These are phyloP conservation scores for Blastosporella zonata DNA, from an alignment of 1,284 basidiomycete genomes.

Conservation along the genomic window DNA sequence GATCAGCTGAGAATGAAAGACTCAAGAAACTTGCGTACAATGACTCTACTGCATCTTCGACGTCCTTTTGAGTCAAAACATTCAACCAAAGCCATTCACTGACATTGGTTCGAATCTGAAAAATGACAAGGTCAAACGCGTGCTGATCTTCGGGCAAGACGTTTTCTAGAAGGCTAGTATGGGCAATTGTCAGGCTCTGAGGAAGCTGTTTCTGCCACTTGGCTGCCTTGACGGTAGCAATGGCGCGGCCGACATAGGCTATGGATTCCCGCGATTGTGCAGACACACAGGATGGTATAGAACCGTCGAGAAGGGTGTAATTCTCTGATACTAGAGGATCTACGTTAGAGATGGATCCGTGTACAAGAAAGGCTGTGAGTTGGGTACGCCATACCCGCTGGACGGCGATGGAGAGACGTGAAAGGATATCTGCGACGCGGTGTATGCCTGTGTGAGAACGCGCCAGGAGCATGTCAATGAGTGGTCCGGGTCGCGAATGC, in stretches of 20 bases:
- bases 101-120: conserved; percentile 67
- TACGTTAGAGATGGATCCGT: conserved; percentile 61
- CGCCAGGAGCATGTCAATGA: conserved; percentile 72
- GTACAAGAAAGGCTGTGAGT: conserved; percentile 73
- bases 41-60: conserved; percentile 53
- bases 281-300: conserved; percentile 75
- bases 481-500: conserved; percentile 66
- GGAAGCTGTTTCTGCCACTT: conserved; percentile 78
- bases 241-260: conserved; percentile 82
- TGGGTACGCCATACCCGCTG: conserved; percentile 79
- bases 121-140: conserved; percentile 70
- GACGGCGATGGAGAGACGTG: conserved; percentile 65
- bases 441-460: conserved; percentile 75
- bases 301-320: conserved; percentile 54
- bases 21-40: conserved; percentile 27
- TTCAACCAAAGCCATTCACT: conserved; percentile 93
- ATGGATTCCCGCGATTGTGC: conserved; percentile 75
- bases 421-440: conserved; percentile 67
- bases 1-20: conserved; percentile 6
- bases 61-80: conserved; percentile 79
- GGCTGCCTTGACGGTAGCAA: conserved; percentile 79
- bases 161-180: conserved; percentile 61
- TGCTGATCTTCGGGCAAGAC: conserved; percentile 74
- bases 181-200: conserved; percentile 55
- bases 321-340: conserved; percentile 58